Base-by-base conservation (phyloP, 192 early-diverging fungal genomes). In the Umbelopsis sp. region DNA sequence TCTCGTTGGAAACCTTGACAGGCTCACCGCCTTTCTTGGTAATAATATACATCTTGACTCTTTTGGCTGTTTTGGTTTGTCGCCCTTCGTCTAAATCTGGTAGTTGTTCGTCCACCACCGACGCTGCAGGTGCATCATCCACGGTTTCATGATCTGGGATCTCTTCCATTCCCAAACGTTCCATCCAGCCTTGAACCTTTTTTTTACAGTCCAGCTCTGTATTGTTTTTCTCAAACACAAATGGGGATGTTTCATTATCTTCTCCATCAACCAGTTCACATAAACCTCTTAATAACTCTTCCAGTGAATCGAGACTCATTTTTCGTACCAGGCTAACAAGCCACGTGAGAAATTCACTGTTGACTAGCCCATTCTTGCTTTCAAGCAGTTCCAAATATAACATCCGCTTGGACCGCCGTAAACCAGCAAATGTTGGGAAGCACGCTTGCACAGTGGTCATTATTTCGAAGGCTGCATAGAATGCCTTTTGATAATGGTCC, bases 351-450 rank as follows among this genome's bases (percentile, higher is more conserved):
- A 78, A 71, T 4, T 80, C 76, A 18, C 72, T 75, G 5, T 77
- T 71, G 1, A 58, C 64, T 13, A 86, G 44, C 6, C 76, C 73
- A 45, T 75, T 76, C n/a, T 71, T 30, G 13, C 74, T 65, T 35
- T 81, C 75, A 13, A 96, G 69, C 1, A 82, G 85, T 55, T 89
- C 84, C 33, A 88, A 84, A 69, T 94, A 88, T 23, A 96, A 77
- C 18, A 84, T 88, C 2, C 88, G 84, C 35, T 84, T 84, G 4
- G 90, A 82, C 74, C 89, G 90, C 7, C 74, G 77, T 27, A 83
- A 20, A 21, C 77, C 49, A 46, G 68, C n/a, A 55, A 75, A 79
- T n/a, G 74, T 76, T 5, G 82, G 76, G 50, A 83, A 83, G 21
- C 78, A 81, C 21, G 74, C 68, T 74, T 94, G 92, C 16, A 96